A percentile compares a stretch with the other conserved stretches of the same genome.
Evolutionary conservation across 306 rosid genomes (phyloP).

Genomic region (Cucurbita moschata): DNA sequence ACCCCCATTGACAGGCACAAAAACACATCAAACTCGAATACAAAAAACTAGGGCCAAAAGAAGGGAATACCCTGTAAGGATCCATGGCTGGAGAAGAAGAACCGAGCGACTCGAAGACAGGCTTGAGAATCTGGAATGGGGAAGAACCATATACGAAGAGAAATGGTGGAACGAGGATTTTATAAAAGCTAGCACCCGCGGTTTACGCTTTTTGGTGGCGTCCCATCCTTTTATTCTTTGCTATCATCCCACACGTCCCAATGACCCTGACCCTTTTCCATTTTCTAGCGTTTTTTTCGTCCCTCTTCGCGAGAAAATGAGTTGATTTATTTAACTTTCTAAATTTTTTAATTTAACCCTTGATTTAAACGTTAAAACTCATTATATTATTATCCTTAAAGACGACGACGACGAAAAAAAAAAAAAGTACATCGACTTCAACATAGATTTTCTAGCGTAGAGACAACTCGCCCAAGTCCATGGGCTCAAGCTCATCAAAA

Average conservation of each 20-base stretch:
- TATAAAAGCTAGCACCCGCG: neutral
- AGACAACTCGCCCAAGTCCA: too few relatives aligned
- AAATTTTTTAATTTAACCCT: too few relatives aligned
- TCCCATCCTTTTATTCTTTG: neutral
- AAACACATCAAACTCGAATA: neutral
- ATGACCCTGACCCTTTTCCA: neutral
- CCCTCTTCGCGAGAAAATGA: neutral
- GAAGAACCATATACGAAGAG: neutral
- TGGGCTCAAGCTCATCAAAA: too few relatives aligned
- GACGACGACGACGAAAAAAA: too few relatives aligned
- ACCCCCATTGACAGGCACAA: neutral
- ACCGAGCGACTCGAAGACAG: neutral
- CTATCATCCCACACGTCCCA: neutral
- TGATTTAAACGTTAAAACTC: too few relatives aligned
- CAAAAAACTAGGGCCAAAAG: neutral
- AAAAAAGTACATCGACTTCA: too few relatives aligned
- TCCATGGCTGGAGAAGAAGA: conserved; percentile 28
- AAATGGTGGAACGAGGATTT: neutral
- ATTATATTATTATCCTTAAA: too few relatives aligned
- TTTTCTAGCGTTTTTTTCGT: neutral
- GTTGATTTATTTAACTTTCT: too few relatives aligned
- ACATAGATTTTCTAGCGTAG: too few relatives aligned
- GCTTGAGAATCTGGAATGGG: neutral
- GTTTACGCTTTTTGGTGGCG: neutral
- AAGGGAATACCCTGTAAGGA: conserved; percentile 39